Base-by-base conservation (phyloP, 106 monocot genomes). In the Dendrobium nobile region DNA sequence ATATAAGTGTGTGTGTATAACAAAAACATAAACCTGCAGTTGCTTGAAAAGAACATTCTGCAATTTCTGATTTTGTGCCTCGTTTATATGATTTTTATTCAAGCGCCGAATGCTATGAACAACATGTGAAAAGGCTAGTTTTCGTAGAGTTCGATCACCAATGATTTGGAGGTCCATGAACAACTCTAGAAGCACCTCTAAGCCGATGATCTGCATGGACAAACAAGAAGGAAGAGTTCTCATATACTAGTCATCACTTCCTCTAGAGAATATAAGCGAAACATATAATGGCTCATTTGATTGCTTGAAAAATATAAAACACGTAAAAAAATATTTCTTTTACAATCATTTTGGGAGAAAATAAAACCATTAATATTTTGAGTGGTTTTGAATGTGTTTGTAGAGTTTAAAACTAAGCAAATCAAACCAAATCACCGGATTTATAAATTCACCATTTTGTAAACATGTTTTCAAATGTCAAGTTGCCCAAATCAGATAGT, bases 41-140 rank as follows among this genome's bases (percentile, higher is more conserved):
- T 92, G 82, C 16, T 68, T 77, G 80, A 91, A 90, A 27, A 97
- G 65, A 45, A 91, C 88, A 73, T 83, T 97, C 54, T 94, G 92
- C 77, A 97, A 79, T 81, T 87, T 97, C 28, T 92, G 85, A 47
- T 94, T 94, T 58, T 84, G 84, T 20, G 82, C 67, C 65, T 92
- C 92, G 83, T 97, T 87, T 84, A 87, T 97, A 79, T 91, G 91
- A 61, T 91, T 98, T 84, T 95, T 92, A 81, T 98, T 98, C 95
- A 93, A 93, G 16, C 88, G 85, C 54, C 92, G 84, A 40, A 95
- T 95, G 65, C 54, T 92, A 15, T 92, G 92, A 47, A 95, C 89
- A 58, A 98, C 82, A 82, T 95, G 91, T 22, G 84, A 87, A 77
- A 91, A 95, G 2, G 87, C 84, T 55, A 95, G 70, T 75, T 91